phyloP scores from a whole-genome alignment of 2,329 filamentous ascomycete species.

The Aspergillus aculeatinus region DNA sequence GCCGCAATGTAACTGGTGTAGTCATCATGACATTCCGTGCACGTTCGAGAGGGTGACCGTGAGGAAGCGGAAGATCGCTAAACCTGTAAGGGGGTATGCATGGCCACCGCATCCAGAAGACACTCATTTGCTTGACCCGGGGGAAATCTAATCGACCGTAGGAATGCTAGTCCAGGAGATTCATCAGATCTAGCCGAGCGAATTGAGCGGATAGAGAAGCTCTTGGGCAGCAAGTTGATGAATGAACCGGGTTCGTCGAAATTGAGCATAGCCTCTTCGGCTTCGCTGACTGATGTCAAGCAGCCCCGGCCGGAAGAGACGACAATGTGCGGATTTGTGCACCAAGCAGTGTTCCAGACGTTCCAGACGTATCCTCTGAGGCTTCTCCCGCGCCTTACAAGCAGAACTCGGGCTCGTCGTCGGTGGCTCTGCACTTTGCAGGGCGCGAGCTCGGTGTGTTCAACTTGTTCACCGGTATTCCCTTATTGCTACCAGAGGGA shows the following conservation, averaged over 20 bases:
- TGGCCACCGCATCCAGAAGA: not conserved
- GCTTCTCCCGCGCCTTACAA: conserved; percentile 2
- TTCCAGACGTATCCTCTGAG: not conserved
- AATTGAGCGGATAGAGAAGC: conserved; percentile 43
- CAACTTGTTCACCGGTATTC: conserved; percentile 50
- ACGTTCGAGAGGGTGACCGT: conserved; percentile 43
- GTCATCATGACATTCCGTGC: conserved; percentile 49
- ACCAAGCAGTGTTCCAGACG: not conserved
- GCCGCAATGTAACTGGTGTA: conserved; percentile 53
- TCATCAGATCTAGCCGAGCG: conserved; percentile 37
- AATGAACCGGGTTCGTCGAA: conserved; percentile 23
- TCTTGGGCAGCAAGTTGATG: conserved; percentile 34
- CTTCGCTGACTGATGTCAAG: conserved; percentile 5
- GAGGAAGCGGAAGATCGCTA: conserved; percentile 29
- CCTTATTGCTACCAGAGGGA: conserved; percentile 50
- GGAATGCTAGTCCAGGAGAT: conserved; percentile 21
- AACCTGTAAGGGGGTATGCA: conserved; percentile 28
- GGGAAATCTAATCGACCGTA: not conserved
- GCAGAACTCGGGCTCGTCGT: conserved; percentile 24
- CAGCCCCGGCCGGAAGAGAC: conserved; percentile 19
- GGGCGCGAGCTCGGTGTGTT: conserved; percentile 50
- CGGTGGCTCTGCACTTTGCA: conserved; percentile 49
- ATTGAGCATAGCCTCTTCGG: not conserved
- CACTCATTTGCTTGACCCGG: not conserved
- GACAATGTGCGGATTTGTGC: not conserved